These are phyloP conservation scores for Cladophialophora yegresii DNA, from an alignment of 2,329 filamentous ascomycete genomes.

Conservation along the genomic window DNA sequence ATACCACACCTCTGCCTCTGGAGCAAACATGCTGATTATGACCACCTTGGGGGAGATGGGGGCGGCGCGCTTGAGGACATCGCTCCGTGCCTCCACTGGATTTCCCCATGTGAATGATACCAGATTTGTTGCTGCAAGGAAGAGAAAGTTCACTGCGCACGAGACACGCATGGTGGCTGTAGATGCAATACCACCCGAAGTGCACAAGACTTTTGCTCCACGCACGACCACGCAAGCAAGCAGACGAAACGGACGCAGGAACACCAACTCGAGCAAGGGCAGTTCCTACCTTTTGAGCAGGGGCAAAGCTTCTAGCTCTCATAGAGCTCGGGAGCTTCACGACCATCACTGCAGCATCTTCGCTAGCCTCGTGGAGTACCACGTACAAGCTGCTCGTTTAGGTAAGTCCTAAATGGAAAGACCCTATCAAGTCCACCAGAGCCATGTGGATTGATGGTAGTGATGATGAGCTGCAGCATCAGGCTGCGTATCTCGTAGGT, in stretches of 20 bases:
- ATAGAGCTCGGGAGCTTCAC: neutral
- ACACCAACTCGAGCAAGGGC: conserved; percentile 1
- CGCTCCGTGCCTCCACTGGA: conserved; percentile 5
- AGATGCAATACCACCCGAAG: neutral
- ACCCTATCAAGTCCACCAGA: neutral
- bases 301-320: conserved; percentile 6
- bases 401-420: neutral
- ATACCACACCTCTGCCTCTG: conserved; percentile 65
- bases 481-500: conserved; percentile 1
- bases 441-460: neutral
- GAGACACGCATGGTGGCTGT: conserved; percentile 13
- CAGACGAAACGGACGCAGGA: neutral
- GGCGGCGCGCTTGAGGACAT: conserved; percentile 9
- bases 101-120: conserved; percentile 1
- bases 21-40: conserved; percentile 57
- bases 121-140: conserved; percentile 15
- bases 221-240: conserved; percentile 14
- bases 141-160: conserved; percentile 9
- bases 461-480: neutral
- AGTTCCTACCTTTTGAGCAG: conserved; percentile 18
- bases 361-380: no score
- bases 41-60: conserved; percentile 44
- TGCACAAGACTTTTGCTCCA: neutral
- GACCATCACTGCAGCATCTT: no score
- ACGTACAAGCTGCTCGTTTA: neutral